phyloP scores from a whole-genome alignment of 371 early-diverging fungal species.

The Syncephalastrum monosporum region DNA sequence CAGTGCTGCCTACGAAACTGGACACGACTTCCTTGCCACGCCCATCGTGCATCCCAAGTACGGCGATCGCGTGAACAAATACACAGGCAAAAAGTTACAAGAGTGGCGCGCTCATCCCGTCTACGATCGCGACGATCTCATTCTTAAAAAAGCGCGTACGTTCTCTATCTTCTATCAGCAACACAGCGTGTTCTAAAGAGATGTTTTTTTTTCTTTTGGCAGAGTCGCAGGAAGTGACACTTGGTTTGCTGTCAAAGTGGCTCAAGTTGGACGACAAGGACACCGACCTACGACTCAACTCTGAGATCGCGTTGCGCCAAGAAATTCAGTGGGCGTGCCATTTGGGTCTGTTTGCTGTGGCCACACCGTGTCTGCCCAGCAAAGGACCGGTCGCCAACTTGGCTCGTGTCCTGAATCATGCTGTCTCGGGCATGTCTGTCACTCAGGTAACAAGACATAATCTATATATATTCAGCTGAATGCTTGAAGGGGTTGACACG shows the following conservation, averaged over 20 bases:
- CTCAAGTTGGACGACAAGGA: constrained; percentile 60
- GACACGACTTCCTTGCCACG: constrained; percentile 60
- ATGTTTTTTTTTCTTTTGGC: constrained; percentile 12
- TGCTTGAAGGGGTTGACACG: constrained; percentile 3
- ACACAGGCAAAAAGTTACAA: constrained; percentile 15
- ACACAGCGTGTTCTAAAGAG: not conserved
- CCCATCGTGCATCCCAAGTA: constrained; percentile 58
- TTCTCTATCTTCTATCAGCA: too few species aligned
- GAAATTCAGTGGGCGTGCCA: constrained; percentile 76
- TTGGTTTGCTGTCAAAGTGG: constrained; percentile 64
- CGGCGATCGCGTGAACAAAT: constrained; percentile 39
- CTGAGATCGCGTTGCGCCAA: constrained; percentile 67
- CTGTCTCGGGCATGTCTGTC: constrained; percentile 39
- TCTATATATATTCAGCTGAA: not conserved
- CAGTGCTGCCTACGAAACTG: constrained; percentile 43
- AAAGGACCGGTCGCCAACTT: constrained; percentile 47
- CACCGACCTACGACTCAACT: constrained; percentile 47
- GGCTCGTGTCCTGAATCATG: constrained; percentile 52
- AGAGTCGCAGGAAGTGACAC: constrained; percentile 50
- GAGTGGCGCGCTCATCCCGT: constrained; percentile 44
- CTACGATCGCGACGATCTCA: constrained; percentile 43
- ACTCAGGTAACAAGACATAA: constrained; percentile 46
- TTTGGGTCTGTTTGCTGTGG: constrained; percentile 61
- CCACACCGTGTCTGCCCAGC: constrained; percentile 47
- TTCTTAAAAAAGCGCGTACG: constrained; percentile 47